Conservation (phyloP, 2,329 filamentous ascomycete species). For the Aspergillus sp. region DNA sequence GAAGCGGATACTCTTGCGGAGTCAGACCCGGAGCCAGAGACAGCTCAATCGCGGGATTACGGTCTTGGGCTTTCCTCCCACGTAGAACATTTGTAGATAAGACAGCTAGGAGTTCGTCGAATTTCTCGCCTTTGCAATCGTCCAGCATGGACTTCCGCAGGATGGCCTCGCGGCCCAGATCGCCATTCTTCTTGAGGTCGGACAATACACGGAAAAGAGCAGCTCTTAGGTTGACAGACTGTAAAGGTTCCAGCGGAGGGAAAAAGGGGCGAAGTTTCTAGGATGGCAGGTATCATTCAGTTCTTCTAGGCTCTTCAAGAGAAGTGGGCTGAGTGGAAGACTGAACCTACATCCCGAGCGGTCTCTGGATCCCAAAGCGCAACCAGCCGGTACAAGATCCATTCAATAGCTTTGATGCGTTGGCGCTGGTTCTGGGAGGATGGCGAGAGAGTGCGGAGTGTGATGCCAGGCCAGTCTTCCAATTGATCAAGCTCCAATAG, state of each 20-base stretch:
- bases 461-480: conserved; percentile 78
- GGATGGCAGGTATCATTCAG: not conserved
- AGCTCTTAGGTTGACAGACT: conserved; percentile 85
- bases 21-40: conserved; percentile 51
- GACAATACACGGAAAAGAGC: conserved; percentile 79
- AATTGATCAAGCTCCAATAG: conserved; percentile 76
- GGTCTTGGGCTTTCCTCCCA: conserved; percentile 50
- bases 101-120: conserved; percentile 79
- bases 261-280: conserved; percentile 90
- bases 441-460: conserved; percentile 68
- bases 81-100: conserved; percentile 84
- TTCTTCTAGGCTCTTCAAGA: conserved; percentile 8
- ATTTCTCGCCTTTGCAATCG: conserved; percentile 87
- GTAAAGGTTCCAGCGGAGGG: conserved; percentile 82
- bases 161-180: conserved; percentile 74
- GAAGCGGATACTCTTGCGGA: conserved; percentile 33
- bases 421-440: conserved; percentile 74
- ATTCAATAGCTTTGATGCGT: conserved; percentile 80
- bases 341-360: conserved; percentile 62
- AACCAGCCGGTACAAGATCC: conserved; percentile 87
- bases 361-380: conserved; percentile 77
- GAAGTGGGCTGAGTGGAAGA: not conserved
- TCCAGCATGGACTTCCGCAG: conserved; percentile 94
- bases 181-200: conserved; percentile 82
- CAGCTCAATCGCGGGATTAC: conserved; percentile 54